Conservation (phyloP, 2,329 filamentous ascomycete genomes). For the Stachybotrys chlorohalonatus region DNA sequence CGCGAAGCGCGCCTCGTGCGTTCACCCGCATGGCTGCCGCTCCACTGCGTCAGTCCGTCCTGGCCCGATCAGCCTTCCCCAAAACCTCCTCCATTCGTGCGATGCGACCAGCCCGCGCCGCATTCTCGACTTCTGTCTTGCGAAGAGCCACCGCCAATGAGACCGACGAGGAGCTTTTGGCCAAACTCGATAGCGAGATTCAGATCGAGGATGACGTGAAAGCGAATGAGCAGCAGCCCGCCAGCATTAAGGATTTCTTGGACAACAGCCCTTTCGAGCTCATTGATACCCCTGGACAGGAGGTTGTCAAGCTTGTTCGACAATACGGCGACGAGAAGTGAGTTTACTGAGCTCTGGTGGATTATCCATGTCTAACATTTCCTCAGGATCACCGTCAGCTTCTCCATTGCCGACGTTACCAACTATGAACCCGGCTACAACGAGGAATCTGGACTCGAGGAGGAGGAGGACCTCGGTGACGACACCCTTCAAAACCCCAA, state of each 20-base stretch:
- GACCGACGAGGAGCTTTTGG: conserved; percentile 70
- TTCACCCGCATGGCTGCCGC: conserved; percentile 47
- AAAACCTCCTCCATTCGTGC: conserved; percentile 30
- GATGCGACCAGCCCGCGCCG: conserved; percentile 24
- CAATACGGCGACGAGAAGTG: conserved; percentile 84
- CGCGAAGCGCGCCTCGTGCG: conserved; percentile 58
- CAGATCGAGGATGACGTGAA: conserved; percentile 76
- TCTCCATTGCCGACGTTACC: conserved; percentile 31
- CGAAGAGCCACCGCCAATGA: conserved; percentile 33
- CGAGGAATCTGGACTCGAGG: conserved; percentile 28
- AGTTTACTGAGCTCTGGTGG: conserved; percentile 22
- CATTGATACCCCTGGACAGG: conserved; percentile 71
- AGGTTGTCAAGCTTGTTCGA: conserved; percentile 79
- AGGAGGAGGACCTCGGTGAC: conserved; percentile 29
- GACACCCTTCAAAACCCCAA: conserved; percentile 41
- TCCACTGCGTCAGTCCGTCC: conserved; percentile 40
- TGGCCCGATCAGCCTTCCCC: conserved; percentile 25
- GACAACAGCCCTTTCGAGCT: conserved; percentile 79
- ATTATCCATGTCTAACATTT: conserved; percentile 3
- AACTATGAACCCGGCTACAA: conserved; percentile 26
- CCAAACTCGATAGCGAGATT: conserved; percentile 80
- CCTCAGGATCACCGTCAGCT: conserved; percentile 32
- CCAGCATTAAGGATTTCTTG: conserved; percentile 78
- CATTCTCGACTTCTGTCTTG: conserved; percentile 36
- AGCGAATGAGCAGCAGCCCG: conserved; percentile 60